Conservation (phyloP, 305 asterid species). For the Rubia occidens region DNA sequence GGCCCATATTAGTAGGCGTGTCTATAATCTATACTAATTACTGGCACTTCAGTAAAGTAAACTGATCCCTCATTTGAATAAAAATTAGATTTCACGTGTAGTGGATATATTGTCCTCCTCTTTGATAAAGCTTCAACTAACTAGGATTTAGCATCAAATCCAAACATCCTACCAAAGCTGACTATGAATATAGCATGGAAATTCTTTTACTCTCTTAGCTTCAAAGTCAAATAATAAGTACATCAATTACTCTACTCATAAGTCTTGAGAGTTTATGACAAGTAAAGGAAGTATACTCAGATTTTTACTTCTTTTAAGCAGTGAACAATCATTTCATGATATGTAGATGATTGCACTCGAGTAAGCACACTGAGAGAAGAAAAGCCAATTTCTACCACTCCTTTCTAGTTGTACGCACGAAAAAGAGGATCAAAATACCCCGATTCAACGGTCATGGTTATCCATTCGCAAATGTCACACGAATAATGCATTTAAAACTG, state of each 20-base stretch:
- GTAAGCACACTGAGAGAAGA: background rate
- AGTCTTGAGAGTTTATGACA: background rate
- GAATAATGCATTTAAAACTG: background rate
- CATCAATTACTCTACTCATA: background rate
- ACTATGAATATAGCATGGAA: background rate
- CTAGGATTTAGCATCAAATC: background rate
- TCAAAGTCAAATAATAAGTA: background rate
- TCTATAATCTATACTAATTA: background rate
- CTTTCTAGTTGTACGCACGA: no score
- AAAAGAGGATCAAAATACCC: no score
- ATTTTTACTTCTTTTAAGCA: background rate
- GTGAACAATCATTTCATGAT: background rate
- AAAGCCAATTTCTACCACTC: background rate
- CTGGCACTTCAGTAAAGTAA: background rate
- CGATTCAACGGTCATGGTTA: background rate
- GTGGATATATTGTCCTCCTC: background rate
- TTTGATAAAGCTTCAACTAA: background rate
- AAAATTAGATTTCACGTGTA: background rate
- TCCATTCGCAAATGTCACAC: background rate
- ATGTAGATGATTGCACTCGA: no score
- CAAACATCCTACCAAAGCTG: conserved; percentile 1
- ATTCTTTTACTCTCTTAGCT: background rate
- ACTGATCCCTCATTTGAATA: background rate
- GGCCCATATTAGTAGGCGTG: background rate
- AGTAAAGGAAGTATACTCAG: background rate